Evolutionary conservation across 768 basidiomycete genomes (phyloP), one percentile per base, ranked within the genome.

Genomic region (Leccinum longicurvipes): DNA sequence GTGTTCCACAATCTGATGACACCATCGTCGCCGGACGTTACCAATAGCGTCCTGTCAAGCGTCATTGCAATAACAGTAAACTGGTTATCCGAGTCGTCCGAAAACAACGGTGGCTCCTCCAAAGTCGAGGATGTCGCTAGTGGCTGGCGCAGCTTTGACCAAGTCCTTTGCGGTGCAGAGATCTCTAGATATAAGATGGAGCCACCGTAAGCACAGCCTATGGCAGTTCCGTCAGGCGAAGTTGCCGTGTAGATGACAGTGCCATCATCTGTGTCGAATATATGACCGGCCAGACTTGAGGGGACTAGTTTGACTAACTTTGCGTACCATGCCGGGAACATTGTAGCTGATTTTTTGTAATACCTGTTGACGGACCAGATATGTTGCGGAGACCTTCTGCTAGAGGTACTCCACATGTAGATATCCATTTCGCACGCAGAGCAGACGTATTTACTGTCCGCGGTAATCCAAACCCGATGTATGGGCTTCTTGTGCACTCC

Each of bases 251-350:
- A n/a, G 46, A 63, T 39, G 27, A 17, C 2, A 9, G 52, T 52
- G 3, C 53, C 55, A 31, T 63, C 55, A 24, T 63, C 61, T 2
- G n/a, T 28, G 6, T 56, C 61, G 1, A 32, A 9, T 7, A 63
- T 6, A 28, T 48, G 50, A 15, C 53, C 59, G 8, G 60, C n/a
- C n/a, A 57, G 11, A 4, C 6, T 10, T 23, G 45, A 17, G 12
- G 61, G 55, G 3, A 63, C 19, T 1, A 64, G 28, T 25, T 5
- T 44, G 25, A 12, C 53, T 6, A 62, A 2, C 46, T 60, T 60
- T 24, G 53, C 55, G 45, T 60, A 63, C 63, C 62, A 64, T 4
- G 55, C 53, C 11, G 63, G 63, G 29, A 57, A 48, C 19, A 54
- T 23, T 2, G 53, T 51, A 21, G 50, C 23, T n/a, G 21, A 2